Evolutionary conservation across 805 yeast species (phyloP).

Genomic region (Pichia insulana): DNA sequence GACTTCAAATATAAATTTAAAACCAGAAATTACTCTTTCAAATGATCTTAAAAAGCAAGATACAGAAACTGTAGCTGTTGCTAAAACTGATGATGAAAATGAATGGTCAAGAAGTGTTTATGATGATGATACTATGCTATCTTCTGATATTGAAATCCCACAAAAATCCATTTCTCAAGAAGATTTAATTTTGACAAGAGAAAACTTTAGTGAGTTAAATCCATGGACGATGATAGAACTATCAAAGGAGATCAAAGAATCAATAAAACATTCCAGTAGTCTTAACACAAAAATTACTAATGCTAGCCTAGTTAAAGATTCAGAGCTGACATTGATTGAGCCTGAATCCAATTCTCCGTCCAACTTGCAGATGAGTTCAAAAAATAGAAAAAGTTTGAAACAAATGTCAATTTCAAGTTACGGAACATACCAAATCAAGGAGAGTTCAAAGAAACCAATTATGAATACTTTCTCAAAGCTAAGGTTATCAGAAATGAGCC

Average conservation of each 20-base stretch:
- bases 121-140: conserved; percentile 9
- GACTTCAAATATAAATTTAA: no score
- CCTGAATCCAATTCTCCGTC: no score
- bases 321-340: no score
- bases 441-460: neutral
- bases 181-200: neutral
- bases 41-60: neutral
- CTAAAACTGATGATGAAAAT: neutral
- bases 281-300: no score
- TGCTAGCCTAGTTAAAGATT: no score
- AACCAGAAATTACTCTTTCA: no score
- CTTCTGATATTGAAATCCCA: neutral
- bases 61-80: no score
- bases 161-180: neutral
- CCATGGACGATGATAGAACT: conserved; percentile 18
- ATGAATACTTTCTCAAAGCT: neutral
- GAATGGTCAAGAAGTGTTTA: conserved; percentile 14
- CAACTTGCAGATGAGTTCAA: no score
- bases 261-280: no score
- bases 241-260: conserved; percentile 3
- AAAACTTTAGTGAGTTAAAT: conserved; percentile 14
- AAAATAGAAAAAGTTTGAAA: neutral
- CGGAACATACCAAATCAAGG: conserved; percentile 2
- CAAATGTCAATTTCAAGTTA: conserved; percentile 3
- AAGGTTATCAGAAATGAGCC: conserved; percentile 3